phyloP scores from a whole-genome alignment of 805 yeast species.

The Saccharomycopsis fodiens region DNA sequence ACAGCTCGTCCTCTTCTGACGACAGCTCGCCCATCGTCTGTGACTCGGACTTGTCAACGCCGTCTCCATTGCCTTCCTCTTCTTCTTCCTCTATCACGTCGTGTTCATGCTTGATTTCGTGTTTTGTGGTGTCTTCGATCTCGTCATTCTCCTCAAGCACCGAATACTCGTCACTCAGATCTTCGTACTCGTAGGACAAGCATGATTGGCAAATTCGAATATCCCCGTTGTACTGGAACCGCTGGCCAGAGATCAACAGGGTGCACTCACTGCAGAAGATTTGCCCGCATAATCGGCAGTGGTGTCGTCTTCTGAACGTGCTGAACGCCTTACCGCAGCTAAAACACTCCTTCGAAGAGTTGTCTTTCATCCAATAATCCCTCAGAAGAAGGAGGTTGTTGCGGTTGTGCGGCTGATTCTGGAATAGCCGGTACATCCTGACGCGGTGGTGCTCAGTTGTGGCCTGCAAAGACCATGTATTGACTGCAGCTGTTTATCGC shows the following conservation, averaged over 20 bases:
- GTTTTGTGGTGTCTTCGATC: constrained; percentile 16
- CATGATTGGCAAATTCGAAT: constrained; percentile 77
- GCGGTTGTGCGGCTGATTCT: constrained; percentile 9
- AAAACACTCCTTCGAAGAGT: constrained; percentile 82
- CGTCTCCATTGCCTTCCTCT: too few species aligned
- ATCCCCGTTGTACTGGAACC: constrained; percentile 56
- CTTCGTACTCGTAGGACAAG: constrained; percentile 57
- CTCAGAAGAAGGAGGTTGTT: constrained; percentile 28
- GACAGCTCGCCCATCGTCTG: not conserved
- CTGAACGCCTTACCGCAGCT: constrained; percentile 74
- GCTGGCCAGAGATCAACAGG: constrained; percentile 55
- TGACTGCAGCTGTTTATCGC: too few species aligned
- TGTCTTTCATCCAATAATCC: constrained; percentile 96
- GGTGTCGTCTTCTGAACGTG: constrained; percentile 87
- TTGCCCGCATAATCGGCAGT: constrained; percentile 93
- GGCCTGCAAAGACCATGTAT: too few species aligned
- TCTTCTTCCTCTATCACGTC: not conserved
- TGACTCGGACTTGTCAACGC: not conserved
- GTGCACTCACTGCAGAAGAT: constrained; percentile 87
- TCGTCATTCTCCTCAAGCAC: constrained; percentile 21
- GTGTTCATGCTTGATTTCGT: not conserved
- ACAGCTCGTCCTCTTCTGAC: constrained; percentile 50
- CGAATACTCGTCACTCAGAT: constrained; percentile 45
- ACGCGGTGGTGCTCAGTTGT: too few species aligned
- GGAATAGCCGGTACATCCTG: constrained; percentile 16